phyloP scores from a whole-genome alignment of 768 basidiomycete genomes.

The Suillus subluteus region DNA sequence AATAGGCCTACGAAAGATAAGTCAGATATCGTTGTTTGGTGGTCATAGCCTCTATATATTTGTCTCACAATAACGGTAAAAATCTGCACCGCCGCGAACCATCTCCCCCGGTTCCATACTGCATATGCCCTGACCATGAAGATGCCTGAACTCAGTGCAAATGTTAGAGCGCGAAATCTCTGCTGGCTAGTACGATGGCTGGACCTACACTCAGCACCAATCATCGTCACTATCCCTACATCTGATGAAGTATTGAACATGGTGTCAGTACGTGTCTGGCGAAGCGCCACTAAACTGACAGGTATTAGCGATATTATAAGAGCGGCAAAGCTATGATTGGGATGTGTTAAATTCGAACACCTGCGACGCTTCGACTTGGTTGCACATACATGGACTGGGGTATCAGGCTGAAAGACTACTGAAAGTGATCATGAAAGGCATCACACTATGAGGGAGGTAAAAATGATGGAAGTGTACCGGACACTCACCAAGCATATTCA shows the following conservation, averaged over 20 bases:
- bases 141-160: neutral
- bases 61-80: neutral
- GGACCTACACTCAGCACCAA: neutral
- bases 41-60: neutral
- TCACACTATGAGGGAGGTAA: neutral
- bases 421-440: neutral
- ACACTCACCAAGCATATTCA: constrained; percentile 5
- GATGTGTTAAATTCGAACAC: neutral
- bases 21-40: neutral
- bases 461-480: neutral
- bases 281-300: neutral
- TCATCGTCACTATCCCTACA: neutral
- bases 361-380: neutral
- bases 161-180: neutral
- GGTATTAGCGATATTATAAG: neutral
- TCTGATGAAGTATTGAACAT: neutral
- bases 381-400: neutral
- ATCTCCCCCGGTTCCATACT: neutral
- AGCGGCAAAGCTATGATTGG: neutral
- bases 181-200: neutral
- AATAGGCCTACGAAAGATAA: neutral
- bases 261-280: neutral
- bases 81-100: neutral
- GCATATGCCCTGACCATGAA: neutral
- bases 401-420: neutral